These are phyloP conservation scores for Globisporangium carolinianum DNA, from an alignment of 352 stramenopile genomes.

Conservation along the genomic window DNA sequence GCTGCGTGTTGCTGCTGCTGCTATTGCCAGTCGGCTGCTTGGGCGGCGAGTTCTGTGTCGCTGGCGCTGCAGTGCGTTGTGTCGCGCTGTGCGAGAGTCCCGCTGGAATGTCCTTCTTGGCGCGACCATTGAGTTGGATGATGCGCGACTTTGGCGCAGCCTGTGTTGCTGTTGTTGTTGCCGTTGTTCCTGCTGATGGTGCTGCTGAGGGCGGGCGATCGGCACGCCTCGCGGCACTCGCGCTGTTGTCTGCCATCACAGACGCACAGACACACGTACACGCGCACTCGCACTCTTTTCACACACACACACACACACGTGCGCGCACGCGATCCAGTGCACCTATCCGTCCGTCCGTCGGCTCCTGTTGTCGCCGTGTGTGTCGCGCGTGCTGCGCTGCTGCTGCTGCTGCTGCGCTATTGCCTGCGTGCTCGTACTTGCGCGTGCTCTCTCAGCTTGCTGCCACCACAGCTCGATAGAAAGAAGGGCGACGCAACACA, in stretches of 20 bases:
- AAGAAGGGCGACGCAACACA: too few relatives aligned
- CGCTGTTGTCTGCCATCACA: constrained; percentile 8
- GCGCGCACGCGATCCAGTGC: too few relatives aligned
- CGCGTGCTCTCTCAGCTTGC: too few relatives aligned
- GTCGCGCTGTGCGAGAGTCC: constrained; percentile 12
- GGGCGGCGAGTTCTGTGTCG: constrained; percentile 9
- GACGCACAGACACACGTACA: neutral
- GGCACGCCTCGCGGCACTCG: constrained; percentile 1
- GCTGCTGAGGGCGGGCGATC: neutral
- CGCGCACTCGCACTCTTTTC: neutral
- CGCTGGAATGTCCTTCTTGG: constrained; percentile 19
- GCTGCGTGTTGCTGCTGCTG: neutral
- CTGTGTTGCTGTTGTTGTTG: neutral
- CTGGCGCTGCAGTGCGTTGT: constrained; percentile 13
- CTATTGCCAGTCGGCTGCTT: neutral
- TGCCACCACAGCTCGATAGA: too few relatives aligned
- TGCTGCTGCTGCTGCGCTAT: too few relatives aligned
- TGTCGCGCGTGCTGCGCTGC: too few relatives aligned
- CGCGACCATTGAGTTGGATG: constrained; percentile 25
- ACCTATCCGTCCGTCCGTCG: too few relatives aligned
- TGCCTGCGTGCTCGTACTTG: too few relatives aligned
- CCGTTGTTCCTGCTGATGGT: neutral
- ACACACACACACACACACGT: neutral
- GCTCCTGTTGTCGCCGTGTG: too few relatives aligned
- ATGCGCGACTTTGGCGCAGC: constrained; percentile 26